Base-by-base conservation (phyloP, 2,329 filamentous ascomycete species). In the Aspergillus amoenus region DNA sequence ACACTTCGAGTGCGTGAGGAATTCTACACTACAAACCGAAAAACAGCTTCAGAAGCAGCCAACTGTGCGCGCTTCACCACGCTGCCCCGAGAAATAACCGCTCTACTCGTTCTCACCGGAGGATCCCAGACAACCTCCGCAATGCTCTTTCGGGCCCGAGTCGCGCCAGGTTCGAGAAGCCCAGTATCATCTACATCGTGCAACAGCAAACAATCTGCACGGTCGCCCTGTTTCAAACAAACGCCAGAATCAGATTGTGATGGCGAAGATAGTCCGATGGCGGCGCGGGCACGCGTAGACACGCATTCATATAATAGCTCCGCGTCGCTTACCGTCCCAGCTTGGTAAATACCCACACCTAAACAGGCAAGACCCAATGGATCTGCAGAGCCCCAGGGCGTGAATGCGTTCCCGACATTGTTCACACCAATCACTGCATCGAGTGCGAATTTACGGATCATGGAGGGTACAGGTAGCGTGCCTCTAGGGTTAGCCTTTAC, bases 401-500 rank as follows among this genome's bases (percentile, higher is more conserved):
- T 90, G 64, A 91, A 90, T 0, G 88, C 86, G 67, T 91, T 91
- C 17, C 88, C 88, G 13, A 91, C 83, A 65, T 91, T 91, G 66
- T 90, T 90, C 39, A 89, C 79, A 2, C 85, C 82, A 5, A 90
- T 79, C 13, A 84, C 84, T 18, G 80, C 85, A 57, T 85, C 79
- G 3, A 90, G 68, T 0, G 78, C 78, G 58, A 85, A 79, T 21
- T 82, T 75, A 40, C 79, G 76, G 58, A 90, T 87, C 73, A 90
- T 76, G 4, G 82, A 74, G 0, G 82, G 79, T 1, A 90, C 75
- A 43, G 84, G 81, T 15, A 90, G 73, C 0, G 88, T 90, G 1
- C 85, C 87, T 58, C 87, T 78, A 1, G 78, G 75, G 15, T 52
- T 49, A 17, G 17, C 12, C 24, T 37, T 42, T 2, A 9, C 13